Conservation (phyloP, 345 rosid species). For the Eucalyptus globulus region DNA sequence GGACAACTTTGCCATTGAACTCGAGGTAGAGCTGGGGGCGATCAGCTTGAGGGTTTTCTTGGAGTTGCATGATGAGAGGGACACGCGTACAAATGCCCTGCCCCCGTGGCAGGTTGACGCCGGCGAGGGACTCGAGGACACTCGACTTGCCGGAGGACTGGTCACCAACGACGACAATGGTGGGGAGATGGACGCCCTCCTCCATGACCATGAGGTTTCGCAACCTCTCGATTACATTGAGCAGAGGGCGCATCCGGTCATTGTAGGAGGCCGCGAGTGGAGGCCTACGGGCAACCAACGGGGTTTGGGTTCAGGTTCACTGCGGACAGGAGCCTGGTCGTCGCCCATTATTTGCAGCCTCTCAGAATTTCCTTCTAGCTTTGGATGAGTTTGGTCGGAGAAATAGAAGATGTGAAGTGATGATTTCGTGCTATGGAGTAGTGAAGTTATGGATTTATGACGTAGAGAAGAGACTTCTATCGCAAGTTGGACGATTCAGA, state of each 20-base stretch:
- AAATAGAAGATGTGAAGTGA: background rate
- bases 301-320: background rate
- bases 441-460: background rate
- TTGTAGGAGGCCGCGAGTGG: conserved; percentile 14
- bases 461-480: background rate
- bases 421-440: background rate
- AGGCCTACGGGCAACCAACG: background rate
- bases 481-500: background rate
- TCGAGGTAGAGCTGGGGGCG: conserved; percentile 17
- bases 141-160: conserved; percentile 31
- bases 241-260: conserved; percentile 28
- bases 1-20: conserved; percentile 2
- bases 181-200: conserved; percentile 41
- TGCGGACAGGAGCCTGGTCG: background rate
- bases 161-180: conserved; percentile 44
- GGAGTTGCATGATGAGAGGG: conserved; percentile 45
- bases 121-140: conserved; percentile 21
- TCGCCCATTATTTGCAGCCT: background rate
- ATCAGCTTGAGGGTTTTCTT: background rate
- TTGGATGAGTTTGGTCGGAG: background rate
- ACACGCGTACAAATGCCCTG: conserved; percentile 36
- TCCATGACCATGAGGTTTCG: conserved; percentile 18
- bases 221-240: conserved; percentile 30
- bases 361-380: background rate
- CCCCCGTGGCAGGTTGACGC: background rate